These are phyloP conservation scores for Clavariopsis aquatica DNA, from an alignment of 495 filamentous ascomycete genomes.

Conservation along the genomic window DNA sequence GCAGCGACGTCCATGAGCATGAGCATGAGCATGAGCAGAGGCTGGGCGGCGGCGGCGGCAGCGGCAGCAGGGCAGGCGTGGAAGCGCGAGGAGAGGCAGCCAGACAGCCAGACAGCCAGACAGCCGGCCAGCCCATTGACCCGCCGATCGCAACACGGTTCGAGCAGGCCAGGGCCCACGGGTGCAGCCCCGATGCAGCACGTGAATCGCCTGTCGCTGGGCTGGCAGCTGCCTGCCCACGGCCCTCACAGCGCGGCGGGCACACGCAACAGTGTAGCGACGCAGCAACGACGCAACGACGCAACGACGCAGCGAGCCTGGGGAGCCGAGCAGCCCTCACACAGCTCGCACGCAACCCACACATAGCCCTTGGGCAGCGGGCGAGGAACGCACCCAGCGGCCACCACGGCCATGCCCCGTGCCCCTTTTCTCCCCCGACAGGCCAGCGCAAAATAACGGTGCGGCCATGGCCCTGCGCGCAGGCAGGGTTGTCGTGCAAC, in stretches of 20 bases:
- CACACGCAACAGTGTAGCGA: too few relatives aligned
- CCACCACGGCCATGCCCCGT: neutral
- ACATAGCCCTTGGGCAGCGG: neutral
- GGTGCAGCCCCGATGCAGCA: neutral
- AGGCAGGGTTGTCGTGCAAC: neutral
- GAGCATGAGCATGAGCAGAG: neutral
- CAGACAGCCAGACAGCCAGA: too few relatives aligned
- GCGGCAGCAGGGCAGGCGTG: too few relatives aligned
- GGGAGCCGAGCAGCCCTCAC: neutral
- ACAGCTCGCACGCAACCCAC: too few relatives aligned
- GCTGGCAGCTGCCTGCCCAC: neutral
- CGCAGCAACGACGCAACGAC: too few relatives aligned
- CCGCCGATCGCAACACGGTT: constrained; percentile 6
- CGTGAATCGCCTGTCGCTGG: neutral
- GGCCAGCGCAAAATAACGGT: neutral
- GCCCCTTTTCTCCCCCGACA: neutral
- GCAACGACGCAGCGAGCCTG: neutral
- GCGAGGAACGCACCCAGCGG: constrained; percentile 3
- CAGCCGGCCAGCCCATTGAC: too few relatives aligned
- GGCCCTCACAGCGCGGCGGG: too few relatives aligned
- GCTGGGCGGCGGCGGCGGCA: too few relatives aligned
- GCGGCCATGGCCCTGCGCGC: neutral
- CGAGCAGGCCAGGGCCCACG: neutral
- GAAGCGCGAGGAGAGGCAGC: too few relatives aligned
- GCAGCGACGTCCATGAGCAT: neutral